Conservation (phyloP, 345 rosid species). For the Populus ilicifolia region DNA sequence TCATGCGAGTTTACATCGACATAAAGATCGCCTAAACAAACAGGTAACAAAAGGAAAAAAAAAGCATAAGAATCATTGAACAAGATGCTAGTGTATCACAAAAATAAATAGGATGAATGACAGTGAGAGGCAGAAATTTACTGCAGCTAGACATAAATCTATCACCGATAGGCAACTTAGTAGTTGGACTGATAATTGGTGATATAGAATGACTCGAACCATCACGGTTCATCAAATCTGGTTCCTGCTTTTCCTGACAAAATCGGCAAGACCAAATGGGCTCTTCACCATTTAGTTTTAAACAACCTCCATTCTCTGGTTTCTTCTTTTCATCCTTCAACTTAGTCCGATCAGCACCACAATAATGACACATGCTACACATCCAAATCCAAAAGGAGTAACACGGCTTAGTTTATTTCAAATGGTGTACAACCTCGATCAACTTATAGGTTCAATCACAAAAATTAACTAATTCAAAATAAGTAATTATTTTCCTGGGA, state of each 20-base stretch:
- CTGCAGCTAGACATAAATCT: slow-evolving; percentile 65
- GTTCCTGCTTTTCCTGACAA: slow-evolving; percentile 48
- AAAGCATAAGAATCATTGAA: slow-evolving; percentile 14
- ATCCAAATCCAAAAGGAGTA: slow-evolving; percentile 3
- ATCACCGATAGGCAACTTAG: slow-evolving; percentile 57
- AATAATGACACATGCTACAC: slow-evolving; percentile 30
- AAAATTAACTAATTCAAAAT: not conserved
- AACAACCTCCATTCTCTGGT: slow-evolving; percentile 25
- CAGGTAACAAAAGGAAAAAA: slow-evolving; percentile 5
- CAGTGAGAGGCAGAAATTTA: slow-evolving; percentile 23
- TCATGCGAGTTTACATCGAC: slow-evolving; percentile 55
- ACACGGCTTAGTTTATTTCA: not conserved
- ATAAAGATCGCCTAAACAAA: slow-evolving; percentile 60
- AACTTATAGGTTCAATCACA: slow-evolving; percentile 9
- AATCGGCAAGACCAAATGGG: slow-evolving; percentile 37
- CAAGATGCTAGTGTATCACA: slow-evolving; percentile 6
- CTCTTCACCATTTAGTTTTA: slow-evolving; percentile 30
- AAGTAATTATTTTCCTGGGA: not conserved
- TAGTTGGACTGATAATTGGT: slow-evolving; percentile 54
- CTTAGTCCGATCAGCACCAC: slow-evolving; percentile 36
- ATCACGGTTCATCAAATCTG: slow-evolving; percentile 24
- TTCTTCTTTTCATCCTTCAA: slow-evolving; percentile 29
- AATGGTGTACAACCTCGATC: not conserved
- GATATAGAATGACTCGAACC: slow-evolving; percentile 24
- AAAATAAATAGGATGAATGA: not conserved